Base-by-base conservation (phyloP, 768 basidiomycete genomes). In the Albatrellus ellisii region DNA sequence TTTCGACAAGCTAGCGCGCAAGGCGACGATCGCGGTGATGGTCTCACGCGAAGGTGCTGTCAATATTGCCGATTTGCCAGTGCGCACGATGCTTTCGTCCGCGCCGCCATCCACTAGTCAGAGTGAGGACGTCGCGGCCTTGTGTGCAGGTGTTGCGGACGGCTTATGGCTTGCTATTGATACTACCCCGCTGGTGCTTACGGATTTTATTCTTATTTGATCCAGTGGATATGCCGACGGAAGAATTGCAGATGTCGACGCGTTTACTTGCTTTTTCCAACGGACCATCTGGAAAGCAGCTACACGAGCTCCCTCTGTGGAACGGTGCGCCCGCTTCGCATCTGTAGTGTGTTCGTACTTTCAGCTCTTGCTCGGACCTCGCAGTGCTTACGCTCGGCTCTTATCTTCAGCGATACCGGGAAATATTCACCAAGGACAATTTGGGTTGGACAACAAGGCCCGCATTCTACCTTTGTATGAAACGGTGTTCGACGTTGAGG, bases 1-100 rank as follows among this genome's bases (percentile, higher is more conserved):
- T 64, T 94, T 87, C 86, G 92, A 95, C 56, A 91, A 95, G 56
- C 94, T 92, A 12, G 68, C 75, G 27, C 67, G 92, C 51, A 97
- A 97, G 59, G 82, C 90, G 0, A 89, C 80, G 2, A 86, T 81
- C 56, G 54, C 70, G 0, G 64, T 90, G 45, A 67, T 92, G 69
- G 69, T 92, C 53, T 86, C 88, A n/a, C 75, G 78, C 46, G 66
- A 63, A 7, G 73, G 76, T 47, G 80, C 84, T 3, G 74, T 77
- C 55, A 84, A 73, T 56, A 64, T 98, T 46, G 80, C 78, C 64
- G 97, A 97, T 63, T 94, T 90, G 86, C 70, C 86, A 15, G 75
- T 69, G 14, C 56, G 67, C 38, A 78, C 86, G 51, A 65, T 69
- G 39, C 20, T 22, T 3, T 18, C 20, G 7, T 36, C 35, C 35